phyloP scores from a whole-genome alignment of 176 grass and related monocot species.

The Melocanna baccifera region DNA sequence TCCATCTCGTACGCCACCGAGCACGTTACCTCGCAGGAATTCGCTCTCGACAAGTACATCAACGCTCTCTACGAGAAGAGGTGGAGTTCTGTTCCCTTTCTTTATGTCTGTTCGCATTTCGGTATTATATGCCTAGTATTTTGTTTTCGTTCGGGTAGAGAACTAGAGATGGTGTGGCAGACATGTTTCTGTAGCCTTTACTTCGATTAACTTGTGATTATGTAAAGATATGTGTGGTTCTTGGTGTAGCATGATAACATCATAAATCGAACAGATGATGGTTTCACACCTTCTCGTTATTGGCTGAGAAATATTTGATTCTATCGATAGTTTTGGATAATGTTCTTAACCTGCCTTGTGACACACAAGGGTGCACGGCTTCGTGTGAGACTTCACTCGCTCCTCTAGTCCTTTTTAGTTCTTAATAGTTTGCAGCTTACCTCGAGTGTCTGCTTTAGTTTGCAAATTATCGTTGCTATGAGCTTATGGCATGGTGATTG shows the following conservation, averaged over 20 bases:
- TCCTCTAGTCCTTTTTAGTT: neutral
- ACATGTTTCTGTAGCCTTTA: neutral
- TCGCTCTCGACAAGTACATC: conserved; percentile 73
- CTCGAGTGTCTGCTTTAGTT: neutral
- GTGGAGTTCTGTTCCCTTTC: conserved; percentile 30
- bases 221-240: neutral
- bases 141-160: neutral
- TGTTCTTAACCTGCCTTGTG: neutral
- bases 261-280: neutral
- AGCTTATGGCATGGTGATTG: neutral
- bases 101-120: neutral
- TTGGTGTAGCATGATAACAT: neutral
- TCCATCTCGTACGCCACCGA: conserved; percentile 66
- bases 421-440: neutral
- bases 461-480: neutral
- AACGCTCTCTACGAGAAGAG: conserved; percentile 96
- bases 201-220: neutral
- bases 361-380: too few relatives aligned
- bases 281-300: neutral
- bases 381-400: neutral
- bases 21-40: conserved; percentile 73
- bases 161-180: neutral
- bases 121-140: neutral
- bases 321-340: neutral
- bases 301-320: neutral